Evolutionary conservation across 148 eudicot genomes (phyloP).

Genomic region (Selenicereus undatus): DNA sequence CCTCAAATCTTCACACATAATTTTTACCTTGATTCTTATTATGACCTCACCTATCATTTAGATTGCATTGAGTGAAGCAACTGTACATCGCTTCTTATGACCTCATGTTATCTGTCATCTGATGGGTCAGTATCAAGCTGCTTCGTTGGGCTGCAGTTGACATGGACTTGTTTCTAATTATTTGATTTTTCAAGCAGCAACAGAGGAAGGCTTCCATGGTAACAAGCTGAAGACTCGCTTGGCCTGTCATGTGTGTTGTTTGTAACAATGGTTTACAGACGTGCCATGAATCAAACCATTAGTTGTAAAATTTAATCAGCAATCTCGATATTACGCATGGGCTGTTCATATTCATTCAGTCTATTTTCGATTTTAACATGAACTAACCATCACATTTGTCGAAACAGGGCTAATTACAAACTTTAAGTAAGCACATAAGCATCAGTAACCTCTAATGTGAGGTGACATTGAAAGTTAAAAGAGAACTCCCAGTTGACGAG

Average conservation of each 20-base stretch:
- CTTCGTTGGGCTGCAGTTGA: no score
- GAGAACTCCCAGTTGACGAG: neutral
- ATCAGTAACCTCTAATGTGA: neutral
- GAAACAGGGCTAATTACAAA: neutral
- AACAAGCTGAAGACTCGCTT: neutral
- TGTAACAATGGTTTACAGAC: neutral
- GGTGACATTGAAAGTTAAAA: slow-evolving; percentile 1
- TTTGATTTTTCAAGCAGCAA: no score
- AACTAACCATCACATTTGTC: neutral
- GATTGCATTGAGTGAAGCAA: no score
- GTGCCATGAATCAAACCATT: neutral
- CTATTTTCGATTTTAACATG: neutral
- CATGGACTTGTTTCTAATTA: no score
- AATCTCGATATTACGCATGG: neutral
- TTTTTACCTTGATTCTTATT: no score
- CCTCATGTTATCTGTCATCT: no score
- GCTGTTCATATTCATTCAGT: neutral
- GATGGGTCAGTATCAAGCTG: no score
- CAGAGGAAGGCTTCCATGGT: neutral
- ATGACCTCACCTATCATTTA: no score
- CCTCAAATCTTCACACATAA: no score
- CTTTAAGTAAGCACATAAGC: neutral
- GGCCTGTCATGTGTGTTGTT: neutral
- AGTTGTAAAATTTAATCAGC: neutral
- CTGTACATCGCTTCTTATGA: no score